Base-by-base conservation (phyloP, 1,284 basidiomycete genomes). In the Marasmius sp. region DNA sequence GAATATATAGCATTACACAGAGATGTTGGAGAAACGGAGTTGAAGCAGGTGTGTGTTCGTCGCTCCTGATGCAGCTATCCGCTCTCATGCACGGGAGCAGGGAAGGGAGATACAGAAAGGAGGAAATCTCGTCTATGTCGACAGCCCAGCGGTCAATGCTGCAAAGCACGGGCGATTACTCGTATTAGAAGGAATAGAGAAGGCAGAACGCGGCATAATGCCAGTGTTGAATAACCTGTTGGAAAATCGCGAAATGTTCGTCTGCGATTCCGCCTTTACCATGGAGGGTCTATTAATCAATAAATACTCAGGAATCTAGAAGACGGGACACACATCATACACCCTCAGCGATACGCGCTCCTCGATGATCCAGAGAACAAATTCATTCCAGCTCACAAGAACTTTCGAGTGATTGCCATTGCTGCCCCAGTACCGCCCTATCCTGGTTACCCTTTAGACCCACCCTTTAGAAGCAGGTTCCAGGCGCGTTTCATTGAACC, bases 271-370 rank as follows among this genome's bases (percentile, higher is more conserved):
- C 9, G 27, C 22, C n/a, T 59, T 59, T 45, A 12, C 20, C 22
- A 16, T n/a, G 20, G n/a, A 47, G 7, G 12, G 27, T 18, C 58
- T 56, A 27, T 18, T 18, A 50, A 51, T 20, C 36, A 47, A 43
- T 41, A 18, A 4, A 8, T 49, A 34, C 22, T 34, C 63, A 87
- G 85, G 79, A 88, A 89, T 62, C 71, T 89, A 33, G 86, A 88
- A 64, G 86, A 89, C 60, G 86, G 86, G 33, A 86, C 91, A 65
- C 87, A 94, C 80, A 86, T 89, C 50, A 80, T 89, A 33, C 86
- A 88, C 65, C 82, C 85, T 0, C 82, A 85, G 59, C 81, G 85
- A 45, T 82, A 81, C 65, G 78, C 79, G 8, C 79, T 83, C 53
- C 71, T 88, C 12, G 80, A 82, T 45, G 69, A 73, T 14, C 66